These are phyloP conservation scores for Claviceps sp. DNA, from an alignment of 2,329 filamentous ascomycete species.

Conservation along the genomic window DNA sequence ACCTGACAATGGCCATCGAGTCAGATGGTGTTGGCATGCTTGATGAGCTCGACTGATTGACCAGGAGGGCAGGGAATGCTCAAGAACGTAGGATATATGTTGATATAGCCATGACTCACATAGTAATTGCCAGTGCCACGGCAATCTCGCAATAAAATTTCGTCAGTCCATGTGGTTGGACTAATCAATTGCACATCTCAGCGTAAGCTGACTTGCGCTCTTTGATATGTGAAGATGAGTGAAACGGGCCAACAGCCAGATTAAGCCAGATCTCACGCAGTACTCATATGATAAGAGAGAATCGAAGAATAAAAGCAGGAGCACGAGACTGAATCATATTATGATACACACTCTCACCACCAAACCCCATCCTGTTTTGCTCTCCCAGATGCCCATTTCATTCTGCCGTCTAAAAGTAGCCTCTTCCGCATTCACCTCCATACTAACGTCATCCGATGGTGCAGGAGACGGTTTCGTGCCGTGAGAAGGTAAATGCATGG, in stretches of 20 bases:
- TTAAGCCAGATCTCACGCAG: no score
- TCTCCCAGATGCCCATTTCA: slow-evolving; percentile 38
- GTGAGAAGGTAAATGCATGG: neutral
- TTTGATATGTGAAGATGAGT: no score
- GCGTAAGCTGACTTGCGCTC: no score
- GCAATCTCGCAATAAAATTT: no score
- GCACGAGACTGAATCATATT: neutral
- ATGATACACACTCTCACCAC: slow-evolving; percentile 19
- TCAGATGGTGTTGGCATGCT: neutral
- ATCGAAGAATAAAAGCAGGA: neutral
- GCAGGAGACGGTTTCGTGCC: neutral
- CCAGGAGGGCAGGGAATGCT: no score
- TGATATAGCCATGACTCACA: no score
- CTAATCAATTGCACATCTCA: no score
- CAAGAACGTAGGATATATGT: no score
- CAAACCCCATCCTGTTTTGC: slow-evolving; percentile 34
- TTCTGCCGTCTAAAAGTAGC: slow-evolving; percentile 38
- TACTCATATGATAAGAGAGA: neutral
- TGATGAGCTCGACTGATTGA: no score
- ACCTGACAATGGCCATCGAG: neutral
- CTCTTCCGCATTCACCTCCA: slow-evolving; percentile 31
- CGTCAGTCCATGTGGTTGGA: no score
- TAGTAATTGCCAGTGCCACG: no score
- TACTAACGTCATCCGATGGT: slow-evolving; percentile 17
- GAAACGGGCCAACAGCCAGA: no score